A percentile compares a stretch with the other conserved stretches of the same genome.
phyloP scores from a whole-genome alignment of 805 yeast genomes.

The Candida manassasensis region DNA sequence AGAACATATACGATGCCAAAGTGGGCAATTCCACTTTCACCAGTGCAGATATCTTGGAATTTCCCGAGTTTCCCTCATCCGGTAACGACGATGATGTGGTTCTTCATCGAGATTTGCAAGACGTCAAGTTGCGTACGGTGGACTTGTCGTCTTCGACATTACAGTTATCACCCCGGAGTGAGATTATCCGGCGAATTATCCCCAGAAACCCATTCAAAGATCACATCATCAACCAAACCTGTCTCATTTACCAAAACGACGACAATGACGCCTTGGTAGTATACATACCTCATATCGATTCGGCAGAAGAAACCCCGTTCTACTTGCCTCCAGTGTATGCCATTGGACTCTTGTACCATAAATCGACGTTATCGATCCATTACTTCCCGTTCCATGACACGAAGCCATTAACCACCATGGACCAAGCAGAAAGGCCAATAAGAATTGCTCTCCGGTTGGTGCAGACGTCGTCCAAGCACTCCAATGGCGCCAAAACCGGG shows the following conservation, averaged over 20 bases:
- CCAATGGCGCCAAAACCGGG: conserved; percentile 77
- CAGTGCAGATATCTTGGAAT: conserved; percentile 20
- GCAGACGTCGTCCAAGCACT: conserved; percentile 78
- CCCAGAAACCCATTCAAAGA: conserved; percentile 91
- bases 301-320: conserved; percentile 66
- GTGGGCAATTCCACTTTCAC: conserved; percentile 26
- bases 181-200: conserved; percentile 76
- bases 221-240: conserved; percentile 77
- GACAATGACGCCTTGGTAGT: conserved; percentile 49
- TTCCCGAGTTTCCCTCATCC: conserved; percentile 32
- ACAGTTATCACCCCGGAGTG: conserved; percentile 32
- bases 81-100: conserved; percentile 15
- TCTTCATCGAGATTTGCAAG: conserved; percentile 31
- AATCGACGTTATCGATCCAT: conserved; percentile 58
- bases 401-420: conserved; percentile 25
- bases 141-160: conserved; percentile 20
- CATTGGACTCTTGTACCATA: conserved; percentile 61
- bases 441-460: conserved; percentile 79
- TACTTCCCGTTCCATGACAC: conserved; percentile 55
- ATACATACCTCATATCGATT: conserved; percentile 71
- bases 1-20: conserved; percentile 38
- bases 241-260: conserved; percentile 42
- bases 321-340: conserved; percentile 84
- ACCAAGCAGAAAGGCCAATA: conserved; percentile 55
- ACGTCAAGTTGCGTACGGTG: conserved; percentile 25